Percentiles rank a stretch among this genome's conserved stretches.
These are phyloP conservation scores for Hypoxylon sp. DNA, from an alignment of 2,329 filamentous ascomycete species.

Conservation along the genomic window DNA sequence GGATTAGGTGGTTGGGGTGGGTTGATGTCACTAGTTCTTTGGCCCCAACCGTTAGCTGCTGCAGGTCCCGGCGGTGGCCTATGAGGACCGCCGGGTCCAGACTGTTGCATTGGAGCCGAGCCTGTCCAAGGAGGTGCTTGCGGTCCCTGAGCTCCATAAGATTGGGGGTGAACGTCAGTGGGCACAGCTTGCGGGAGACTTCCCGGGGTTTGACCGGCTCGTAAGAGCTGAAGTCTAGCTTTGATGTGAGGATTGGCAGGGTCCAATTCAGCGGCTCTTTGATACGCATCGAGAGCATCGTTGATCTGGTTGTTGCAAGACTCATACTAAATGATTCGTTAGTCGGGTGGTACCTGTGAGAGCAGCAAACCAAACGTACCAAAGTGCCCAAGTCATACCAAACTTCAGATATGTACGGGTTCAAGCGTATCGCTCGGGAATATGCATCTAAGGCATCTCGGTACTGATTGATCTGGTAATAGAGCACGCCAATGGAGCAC, in stretches of 20 bases:
- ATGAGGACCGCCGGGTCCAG: conserved; percentile 68
- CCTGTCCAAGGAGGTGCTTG: conserved; percentile 92
- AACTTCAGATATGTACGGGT: conserved; percentile 98
- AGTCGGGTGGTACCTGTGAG: conserved; percentile 46
- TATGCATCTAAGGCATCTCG: conserved; percentile 97
- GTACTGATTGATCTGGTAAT: conserved; percentile 99
- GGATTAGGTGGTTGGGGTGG: conserved; percentile 84
- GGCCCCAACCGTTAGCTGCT: conserved; percentile 70
- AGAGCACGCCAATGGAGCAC: conserved; percentile 98
- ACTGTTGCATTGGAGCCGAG: conserved; percentile 72
- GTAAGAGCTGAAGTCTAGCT: conserved; percentile 88
- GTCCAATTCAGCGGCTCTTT: conserved; percentile 93
- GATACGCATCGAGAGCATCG: conserved; percentile 95
- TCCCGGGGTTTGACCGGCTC: conserved; percentile 82
- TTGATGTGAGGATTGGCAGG: conserved; percentile 96
- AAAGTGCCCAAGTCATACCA: conserved; percentile 98
- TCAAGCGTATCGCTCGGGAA: conserved; percentile 94
- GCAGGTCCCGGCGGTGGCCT: conserved; percentile 73
- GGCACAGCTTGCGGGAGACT: conserved; percentile 85
- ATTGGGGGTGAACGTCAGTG: conserved; percentile 95
- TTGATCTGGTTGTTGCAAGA: conserved; percentile 99
- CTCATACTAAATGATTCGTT: conserved; percentile 78
- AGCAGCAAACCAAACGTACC: conserved; percentile 69
- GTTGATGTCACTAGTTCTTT: conserved; percentile 83
- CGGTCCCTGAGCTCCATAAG: conserved; percentile 88